These are phyloP conservation scores for Exidia glandulosa DNA, from an alignment of 768 basidiomycete genomes.

Conservation along the genomic window DNA sequence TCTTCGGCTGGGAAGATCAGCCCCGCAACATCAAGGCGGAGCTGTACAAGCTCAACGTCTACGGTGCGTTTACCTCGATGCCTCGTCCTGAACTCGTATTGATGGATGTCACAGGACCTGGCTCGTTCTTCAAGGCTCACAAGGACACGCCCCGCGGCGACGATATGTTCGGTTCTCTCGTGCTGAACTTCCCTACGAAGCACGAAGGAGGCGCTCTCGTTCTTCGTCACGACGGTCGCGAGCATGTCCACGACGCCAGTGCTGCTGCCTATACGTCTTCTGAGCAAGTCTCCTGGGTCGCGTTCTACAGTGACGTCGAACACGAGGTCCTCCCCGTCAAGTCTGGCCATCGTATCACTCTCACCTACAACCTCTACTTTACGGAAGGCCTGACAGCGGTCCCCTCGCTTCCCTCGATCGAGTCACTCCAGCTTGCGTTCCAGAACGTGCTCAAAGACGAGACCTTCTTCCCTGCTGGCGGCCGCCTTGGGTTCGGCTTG, in stretches of 20 bases:
- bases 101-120: slow-evolving; percentile 6
- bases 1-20: neutral
- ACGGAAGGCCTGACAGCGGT: neutral
- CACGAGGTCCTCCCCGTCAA: slow-evolving; percentile 34
- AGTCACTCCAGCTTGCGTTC: slow-evolving; percentile 5
- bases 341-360: slow-evolving; percentile 31
- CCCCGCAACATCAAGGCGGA: slow-evolving; percentile 8
- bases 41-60: slow-evolving; percentile 19
- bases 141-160: slow-evolving; percentile 14
- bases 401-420: neutral
- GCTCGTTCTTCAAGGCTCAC: slow-evolving; percentile 19
- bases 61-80: slow-evolving; percentile 8
- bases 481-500: slow-evolving; percentile 6
- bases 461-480: slow-evolving; percentile 28
- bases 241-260: neutral
- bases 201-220: slow-evolving; percentile 1
- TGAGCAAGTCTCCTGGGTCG: slow-evolving; percentile 22
- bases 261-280: neutral
- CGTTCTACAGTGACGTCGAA: slow-evolving; percentile 35
- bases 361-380: slow-evolving; percentile 21
- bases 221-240: neutral
- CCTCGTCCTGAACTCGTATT: neutral
- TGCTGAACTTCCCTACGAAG: slow-evolving; percentile 4
- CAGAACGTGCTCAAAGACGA: slow-evolving; percentile 20
- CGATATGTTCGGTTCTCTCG: slow-evolving; percentile 7